Evolutionary conservation across 345 rosid species (phyloP).

Genomic region (Nasturtium officinale): DNA sequence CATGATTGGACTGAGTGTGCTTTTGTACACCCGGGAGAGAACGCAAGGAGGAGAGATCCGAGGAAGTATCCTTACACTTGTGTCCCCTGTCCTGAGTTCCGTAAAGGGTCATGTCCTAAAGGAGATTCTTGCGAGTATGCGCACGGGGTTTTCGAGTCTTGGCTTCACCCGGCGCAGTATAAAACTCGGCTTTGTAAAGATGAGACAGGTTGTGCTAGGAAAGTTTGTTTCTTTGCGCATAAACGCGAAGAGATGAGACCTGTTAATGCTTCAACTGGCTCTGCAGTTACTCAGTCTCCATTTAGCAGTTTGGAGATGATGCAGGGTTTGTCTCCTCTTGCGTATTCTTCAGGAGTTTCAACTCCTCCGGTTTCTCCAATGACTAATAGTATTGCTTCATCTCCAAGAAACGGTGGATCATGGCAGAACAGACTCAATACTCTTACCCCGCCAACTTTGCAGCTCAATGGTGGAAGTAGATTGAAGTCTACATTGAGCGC

Average conservation of each 20-base stretch:
- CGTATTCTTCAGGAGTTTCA: constrained; percentile 58
- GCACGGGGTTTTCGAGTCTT: constrained; percentile 96
- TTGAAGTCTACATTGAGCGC: constrained; percentile 77
- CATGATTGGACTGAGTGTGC: constrained; percentile 99
- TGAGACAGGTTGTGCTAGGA: constrained; percentile 79
- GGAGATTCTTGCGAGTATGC: constrained; percentile 95
- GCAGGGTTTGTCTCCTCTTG: constrained; percentile 58
- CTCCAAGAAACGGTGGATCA: constrained; percentile 41
- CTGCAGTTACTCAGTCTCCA: constrained; percentile 64
- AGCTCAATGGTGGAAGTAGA: constrained; percentile 67
- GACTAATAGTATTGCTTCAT: constrained; percentile 29
- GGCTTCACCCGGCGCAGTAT: constrained; percentile 99
- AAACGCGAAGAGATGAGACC: constrained; percentile 89
- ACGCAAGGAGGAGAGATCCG: constrained; percentile 95
- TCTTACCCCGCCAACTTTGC: constrained; percentile 59
- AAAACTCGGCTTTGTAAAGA: constrained; percentile 96
- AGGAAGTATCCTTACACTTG: constrained; percentile 91
- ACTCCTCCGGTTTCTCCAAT: constrained; percentile 63
- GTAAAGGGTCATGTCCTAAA: constrained; percentile 88
- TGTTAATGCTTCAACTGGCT: constrained; percentile 87
- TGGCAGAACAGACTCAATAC: constrained; percentile 82
- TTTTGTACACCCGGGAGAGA: constrained; percentile 97
- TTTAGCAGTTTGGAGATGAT: constrained; percentile 55
- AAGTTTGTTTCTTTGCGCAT: constrained; percentile 99
- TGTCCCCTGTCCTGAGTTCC: constrained; percentile 97